Base-by-base conservation (phyloP, 345 rosid species). In the Populus alba region DNA sequence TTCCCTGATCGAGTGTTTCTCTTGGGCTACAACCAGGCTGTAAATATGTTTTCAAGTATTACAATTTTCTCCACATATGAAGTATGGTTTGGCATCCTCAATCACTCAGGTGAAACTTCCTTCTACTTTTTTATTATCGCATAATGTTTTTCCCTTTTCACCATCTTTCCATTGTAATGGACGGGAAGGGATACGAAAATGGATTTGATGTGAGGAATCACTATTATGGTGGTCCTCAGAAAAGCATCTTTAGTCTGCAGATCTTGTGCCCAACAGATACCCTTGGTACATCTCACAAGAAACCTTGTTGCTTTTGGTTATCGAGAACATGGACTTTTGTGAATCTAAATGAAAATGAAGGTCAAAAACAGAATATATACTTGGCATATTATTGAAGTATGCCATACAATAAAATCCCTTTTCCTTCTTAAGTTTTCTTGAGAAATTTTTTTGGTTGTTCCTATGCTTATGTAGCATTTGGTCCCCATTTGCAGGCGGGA, bases 401-500 rank as follows among this genome's bases (percentile, higher is more conserved):
- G 71, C 73, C 29, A 71, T 53, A 27, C 66, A 75, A 59, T 10
- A 75, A 63, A 79, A 70, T 73, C 66, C 45, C 77, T 65, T 70
- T 81, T 39, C 49, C 33, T 77, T 74, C 38, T 59, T 1, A 66
- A 67, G 23, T 47, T 69, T 39, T 77, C 82, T 79, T 77, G 74
- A 70, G 77, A 67, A 73, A 66, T 57, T 23, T 31, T 83, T 74
- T 69, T 76, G 57, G 67, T 80, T 76, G 79, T 68, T 79, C 82
- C 78, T 51, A 53, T 83, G 61, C 68, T 77, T 53, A 80, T 80
- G 73, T 74, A 82, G 83, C 83, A 79, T 80, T 71, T 80, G 86
- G 87, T 91, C 89, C 86, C 89, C 86, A 73, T 77, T 83, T 87
- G 91, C 94, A 90, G 91, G 84, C 70, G 76, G 88, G 88, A 81